These are phyloP conservation scores for Myrmaecium sp. DNA, from an alignment of 2,329 filamentous ascomycete genomes.

Conservation along the genomic window DNA sequence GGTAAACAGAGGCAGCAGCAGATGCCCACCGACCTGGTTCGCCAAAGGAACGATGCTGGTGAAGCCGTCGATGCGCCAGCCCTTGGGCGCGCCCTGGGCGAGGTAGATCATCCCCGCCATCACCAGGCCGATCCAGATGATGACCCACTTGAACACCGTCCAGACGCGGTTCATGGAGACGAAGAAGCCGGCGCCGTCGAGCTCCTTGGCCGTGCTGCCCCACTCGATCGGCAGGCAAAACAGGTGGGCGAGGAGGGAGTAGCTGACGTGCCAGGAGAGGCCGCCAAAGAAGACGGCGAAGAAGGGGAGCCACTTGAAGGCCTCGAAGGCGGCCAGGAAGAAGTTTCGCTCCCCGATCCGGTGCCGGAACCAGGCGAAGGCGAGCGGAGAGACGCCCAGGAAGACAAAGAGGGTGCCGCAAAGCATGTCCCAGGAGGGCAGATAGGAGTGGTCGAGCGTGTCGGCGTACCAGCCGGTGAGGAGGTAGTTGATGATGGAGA, in stretches of 20 bases:
- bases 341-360: constrained; percentile 5
- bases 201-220: constrained; percentile 5
- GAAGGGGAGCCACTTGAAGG: constrained; percentile 7
- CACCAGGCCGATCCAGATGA: constrained; percentile 1
- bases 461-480: constrained; percentile 6
- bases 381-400: constrained; percentile 4
- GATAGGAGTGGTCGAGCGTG: constrained; percentile 6
- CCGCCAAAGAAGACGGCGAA: constrained; percentile 8
- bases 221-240: constrained; percentile 6
- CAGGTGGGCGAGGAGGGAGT: constrained; percentile 6
- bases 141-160: constrained; percentile 4
- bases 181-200: constrained; percentile 5
- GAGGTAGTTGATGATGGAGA: constrained; percentile 6
- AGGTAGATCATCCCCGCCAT: constrained; percentile 6
- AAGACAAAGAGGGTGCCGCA: constrained; percentile 6
- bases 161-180: constrained; percentile 3
- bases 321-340: constrained; percentile 6
- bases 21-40: constrained; percentile 4
- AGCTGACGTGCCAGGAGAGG: constrained; percentile 6
- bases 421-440: constrained; percentile 6
- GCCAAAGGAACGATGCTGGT: constrained; percentile 5
- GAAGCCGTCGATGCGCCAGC: constrained; percentile 5
- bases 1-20: constrained; percentile 8
- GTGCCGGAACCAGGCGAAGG: constrained; percentile 6
- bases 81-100: constrained; percentile 4